These are phyloP conservation scores for Magnolia changhungtana DNA, from an alignment of 164 flowering plant genomes.

Conservation along the genomic window DNA sequence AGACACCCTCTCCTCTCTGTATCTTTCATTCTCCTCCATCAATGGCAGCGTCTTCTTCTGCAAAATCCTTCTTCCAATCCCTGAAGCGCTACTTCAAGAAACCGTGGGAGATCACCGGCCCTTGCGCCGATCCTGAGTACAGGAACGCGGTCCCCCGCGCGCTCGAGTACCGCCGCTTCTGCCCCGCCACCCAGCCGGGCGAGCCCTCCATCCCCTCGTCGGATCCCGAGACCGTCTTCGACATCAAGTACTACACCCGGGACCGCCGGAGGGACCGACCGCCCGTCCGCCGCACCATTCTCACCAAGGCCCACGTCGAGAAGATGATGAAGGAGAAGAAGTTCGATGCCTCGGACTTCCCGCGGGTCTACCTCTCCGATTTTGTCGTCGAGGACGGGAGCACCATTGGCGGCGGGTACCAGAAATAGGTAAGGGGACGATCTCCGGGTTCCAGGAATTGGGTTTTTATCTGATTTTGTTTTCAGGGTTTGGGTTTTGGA, in stretches of 20 bases:
- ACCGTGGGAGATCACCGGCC: slow-evolving; percentile 93
- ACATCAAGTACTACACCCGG: slow-evolving; percentile 74
- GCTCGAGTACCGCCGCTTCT: slow-evolving; percentile 54
- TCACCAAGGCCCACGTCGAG: slow-evolving; percentile 64
- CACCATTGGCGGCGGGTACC: slow-evolving; percentile 79
- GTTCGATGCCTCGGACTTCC: slow-evolving; percentile 53
- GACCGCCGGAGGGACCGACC: slow-evolving; percentile 85
- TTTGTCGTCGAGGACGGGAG: slow-evolving; percentile 59
- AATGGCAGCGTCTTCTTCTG: slow-evolving; percentile 6
- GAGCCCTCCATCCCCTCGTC: slow-evolving; percentile 57
- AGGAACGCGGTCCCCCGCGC: slow-evolving; percentile 57
- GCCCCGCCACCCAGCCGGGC: slow-evolving; percentile 56
- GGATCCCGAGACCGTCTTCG: slow-evolving; percentile 72
- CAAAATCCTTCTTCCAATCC: slow-evolving; percentile 50
- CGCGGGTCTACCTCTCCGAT: slow-evolving; percentile 49
- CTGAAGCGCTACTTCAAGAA: slow-evolving; percentile 63
- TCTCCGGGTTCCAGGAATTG: background rate
- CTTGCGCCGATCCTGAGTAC: slow-evolving; percentile 76
- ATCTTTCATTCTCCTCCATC: background rate
- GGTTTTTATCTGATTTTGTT: background rate
- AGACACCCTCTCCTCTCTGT: background rate
- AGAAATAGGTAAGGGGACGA: slow-evolving; percentile 32
- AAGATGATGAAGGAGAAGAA: slow-evolving; percentile 62
- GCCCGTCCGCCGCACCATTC: slow-evolving; percentile 54
- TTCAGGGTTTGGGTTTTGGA: background rate